These are phyloP conservation scores for Puccinia horiana DNA, from an alignment of 1,284 basidiomycete species.

Conservation along the genomic window DNA sequence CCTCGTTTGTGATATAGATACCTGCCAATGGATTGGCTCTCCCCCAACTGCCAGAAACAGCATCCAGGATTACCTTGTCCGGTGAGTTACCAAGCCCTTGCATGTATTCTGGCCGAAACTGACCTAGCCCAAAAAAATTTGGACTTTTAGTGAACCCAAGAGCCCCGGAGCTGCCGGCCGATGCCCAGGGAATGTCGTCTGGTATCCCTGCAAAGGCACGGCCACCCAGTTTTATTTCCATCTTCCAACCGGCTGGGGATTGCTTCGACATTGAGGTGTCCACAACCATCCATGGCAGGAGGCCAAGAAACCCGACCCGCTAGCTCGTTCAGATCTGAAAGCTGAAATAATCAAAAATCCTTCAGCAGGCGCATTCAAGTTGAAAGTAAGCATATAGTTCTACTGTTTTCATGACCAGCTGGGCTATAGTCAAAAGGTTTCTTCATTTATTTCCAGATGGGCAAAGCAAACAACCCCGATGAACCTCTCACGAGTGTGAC, in stretches of 20 bases:
- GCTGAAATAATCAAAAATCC: not conserved
- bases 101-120: no score
- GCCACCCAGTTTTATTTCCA: not conserved
- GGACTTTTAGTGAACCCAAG: not conserved
- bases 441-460: not conserved
- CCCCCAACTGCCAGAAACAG: not conserved
- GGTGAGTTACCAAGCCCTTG: not conserved
- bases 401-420: not conserved
- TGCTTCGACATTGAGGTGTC: not conserved
- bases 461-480: not conserved
- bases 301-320: not conserved
- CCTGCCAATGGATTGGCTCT: not conserved
- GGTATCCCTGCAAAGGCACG: not conserved
- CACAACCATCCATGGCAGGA: not conserved
- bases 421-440: not conserved
- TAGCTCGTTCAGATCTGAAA: not conserved
- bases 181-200: not conserved
- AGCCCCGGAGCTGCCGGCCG: not conserved
- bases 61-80: not conserved
- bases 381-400: not conserved
- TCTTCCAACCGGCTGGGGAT: not conserved
- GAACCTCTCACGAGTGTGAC: not conserved
- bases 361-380: not conserved
- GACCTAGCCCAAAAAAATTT: no score
- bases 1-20: not conserved